Evolutionary conservation across 2,329 filamentous ascomycete genomes (phyloP).

Genomic region (Talaromyces sp.): DNA sequence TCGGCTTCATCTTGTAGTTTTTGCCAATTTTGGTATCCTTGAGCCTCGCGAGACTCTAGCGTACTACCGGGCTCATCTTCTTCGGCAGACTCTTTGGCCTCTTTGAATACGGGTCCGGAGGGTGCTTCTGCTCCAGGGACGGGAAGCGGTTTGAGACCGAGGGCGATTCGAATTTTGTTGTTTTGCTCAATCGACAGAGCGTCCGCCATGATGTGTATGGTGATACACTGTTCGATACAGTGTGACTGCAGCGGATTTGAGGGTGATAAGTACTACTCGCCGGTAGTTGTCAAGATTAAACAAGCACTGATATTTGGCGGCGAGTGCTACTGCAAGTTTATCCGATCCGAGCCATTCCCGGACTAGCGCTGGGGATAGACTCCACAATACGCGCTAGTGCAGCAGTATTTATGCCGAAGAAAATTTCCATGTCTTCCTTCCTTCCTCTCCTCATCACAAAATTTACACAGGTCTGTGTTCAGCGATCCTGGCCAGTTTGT

Average conservation of each 20-base stretch:
- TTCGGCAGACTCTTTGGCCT: slow-evolving; percentile 37
- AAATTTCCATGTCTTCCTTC: slow-evolving; percentile 38
- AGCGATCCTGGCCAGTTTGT: slow-evolving; percentile 63
- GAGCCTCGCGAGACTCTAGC: slow-evolving; percentile 62
- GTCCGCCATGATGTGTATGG: slow-evolving; percentile 41
- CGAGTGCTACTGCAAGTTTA: background rate
- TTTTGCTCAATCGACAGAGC: slow-evolving; percentile 82
- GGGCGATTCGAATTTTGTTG: slow-evolving; percentile 82
- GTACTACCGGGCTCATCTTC: slow-evolving; percentile 76
- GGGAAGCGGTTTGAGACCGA: slow-evolving; percentile 86
- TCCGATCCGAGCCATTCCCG: slow-evolving; percentile 3
- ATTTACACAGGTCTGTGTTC: slow-evolving; percentile 74
- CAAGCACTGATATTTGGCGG: slow-evolving; percentile 1
- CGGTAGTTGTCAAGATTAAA: background rate
- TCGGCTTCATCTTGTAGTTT: slow-evolving; percentile 64
- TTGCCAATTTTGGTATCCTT: slow-evolving; percentile 49
- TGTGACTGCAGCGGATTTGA: background rate
- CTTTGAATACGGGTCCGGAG: slow-evolving; percentile 56
- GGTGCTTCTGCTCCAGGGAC: slow-evolving; percentile 62
- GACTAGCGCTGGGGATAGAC: slow-evolving; percentile 25
- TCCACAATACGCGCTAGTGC: slow-evolving; percentile 25
- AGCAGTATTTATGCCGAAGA: slow-evolving; percentile 24
- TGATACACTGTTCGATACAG: background rate
- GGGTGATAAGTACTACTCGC: background rate
- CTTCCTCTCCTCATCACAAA: slow-evolving; percentile 39